Evolutionary conservation across 768 basidiomycete genomes (phyloP).

Genomic region (Hypholoma fasciculare): DNA sequence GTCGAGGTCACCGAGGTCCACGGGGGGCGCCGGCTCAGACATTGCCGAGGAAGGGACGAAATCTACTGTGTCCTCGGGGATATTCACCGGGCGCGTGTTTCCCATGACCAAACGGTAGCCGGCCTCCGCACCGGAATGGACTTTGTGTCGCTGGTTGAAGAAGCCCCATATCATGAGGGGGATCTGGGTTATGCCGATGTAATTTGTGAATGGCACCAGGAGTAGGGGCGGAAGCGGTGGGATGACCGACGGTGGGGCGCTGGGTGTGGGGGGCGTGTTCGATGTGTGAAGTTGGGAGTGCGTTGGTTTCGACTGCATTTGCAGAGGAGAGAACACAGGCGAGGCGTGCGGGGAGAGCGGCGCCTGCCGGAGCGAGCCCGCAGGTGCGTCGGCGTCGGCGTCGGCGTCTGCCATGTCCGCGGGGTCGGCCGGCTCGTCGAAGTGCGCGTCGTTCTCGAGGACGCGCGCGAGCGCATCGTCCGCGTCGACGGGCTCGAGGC

Average conservation of each 20-base stretch:
- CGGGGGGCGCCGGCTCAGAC: constrained; percentile 1
- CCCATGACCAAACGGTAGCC: constrained; percentile 73
- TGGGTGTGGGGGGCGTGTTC: constrained; percentile 20
- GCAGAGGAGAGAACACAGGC: constrained; percentile 34
- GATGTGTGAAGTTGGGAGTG: constrained; percentile 8
- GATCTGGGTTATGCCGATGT: constrained; percentile 81
- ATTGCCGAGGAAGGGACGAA: constrained; percentile 22
- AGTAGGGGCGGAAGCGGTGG: constrained; percentile 80
- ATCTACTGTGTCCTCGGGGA: constrained; percentile 29
- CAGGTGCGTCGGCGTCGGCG: constrained; percentile 6
- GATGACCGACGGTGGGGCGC: constrained; percentile 52
- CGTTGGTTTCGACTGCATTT: constrained; percentile 13
- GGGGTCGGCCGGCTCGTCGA: constrained; percentile 59
- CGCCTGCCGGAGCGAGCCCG: constrained; percentile 24
- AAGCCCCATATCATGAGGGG: constrained; percentile 91
- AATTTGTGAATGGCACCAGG: constrained; percentile 71
- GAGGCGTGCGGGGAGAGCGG: constrained; percentile 24
- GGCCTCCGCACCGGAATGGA: constrained; percentile 78
- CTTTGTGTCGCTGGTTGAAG: constrained; percentile 86
- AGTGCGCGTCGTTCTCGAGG: constrained; percentile 71
- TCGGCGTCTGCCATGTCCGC: constrained; percentile 14
- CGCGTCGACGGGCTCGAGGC: constrained; percentile 63
- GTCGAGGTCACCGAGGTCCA: constrained; percentile 60
- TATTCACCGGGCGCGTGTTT: constrained; percentile 58
- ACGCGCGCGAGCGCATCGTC: constrained; percentile 71